Evolutionary conservation across 2,329 filamentous ascomycete species (phyloP), one percentile per base, ranked within the genome.

Genomic region (Diaporthe vaccinii): DNA sequence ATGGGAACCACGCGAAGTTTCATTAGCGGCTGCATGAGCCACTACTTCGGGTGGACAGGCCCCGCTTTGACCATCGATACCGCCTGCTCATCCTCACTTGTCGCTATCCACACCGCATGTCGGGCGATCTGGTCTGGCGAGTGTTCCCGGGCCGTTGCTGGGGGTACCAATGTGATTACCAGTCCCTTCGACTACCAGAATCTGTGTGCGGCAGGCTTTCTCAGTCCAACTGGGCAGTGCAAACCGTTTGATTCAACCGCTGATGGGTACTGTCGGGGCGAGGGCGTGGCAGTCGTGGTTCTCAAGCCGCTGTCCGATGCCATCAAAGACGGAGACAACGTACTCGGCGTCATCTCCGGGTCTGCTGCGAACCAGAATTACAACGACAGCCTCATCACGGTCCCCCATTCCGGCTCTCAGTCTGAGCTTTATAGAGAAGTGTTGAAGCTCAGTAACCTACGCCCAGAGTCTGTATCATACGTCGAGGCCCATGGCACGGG

Each of bases 251-350:
- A 82, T 36, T 74, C 74, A 0, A 28, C 49, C 1, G 81, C 78
- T 12, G 84, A 88, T 75, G 89, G 89, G 0, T 91, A 90, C 76
- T 88, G 85, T 7, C 83, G 89, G 6, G 89, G 85, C 2, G 89
- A 91, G 62, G 89, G 85, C 0, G 79, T 84, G 8, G 86, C 78
- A 0, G 78, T 81, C 0, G 79, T 91, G 0, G 78, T 89, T 1
- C 77, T 91, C 0, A 91, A 91, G 81, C 82, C 78, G 20, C 80
- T 90, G 0, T 80, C 82, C 1, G 80, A 82, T 46, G 89, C 89
- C 0, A 53, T 89, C 0, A 78, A 78, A 12, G 88, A 89, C 44
- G 84, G 85, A 1, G 86, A 91, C 77, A 81, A 82, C 1, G 82
- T 87, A 10, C 78, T 84, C 0, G 86, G 83, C 17, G 80, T 85